These are phyloP conservation scores for Golubevia pallescens DNA, from an alignment of 1,284 basidiomycete species.

Conservation along the genomic window DNA sequence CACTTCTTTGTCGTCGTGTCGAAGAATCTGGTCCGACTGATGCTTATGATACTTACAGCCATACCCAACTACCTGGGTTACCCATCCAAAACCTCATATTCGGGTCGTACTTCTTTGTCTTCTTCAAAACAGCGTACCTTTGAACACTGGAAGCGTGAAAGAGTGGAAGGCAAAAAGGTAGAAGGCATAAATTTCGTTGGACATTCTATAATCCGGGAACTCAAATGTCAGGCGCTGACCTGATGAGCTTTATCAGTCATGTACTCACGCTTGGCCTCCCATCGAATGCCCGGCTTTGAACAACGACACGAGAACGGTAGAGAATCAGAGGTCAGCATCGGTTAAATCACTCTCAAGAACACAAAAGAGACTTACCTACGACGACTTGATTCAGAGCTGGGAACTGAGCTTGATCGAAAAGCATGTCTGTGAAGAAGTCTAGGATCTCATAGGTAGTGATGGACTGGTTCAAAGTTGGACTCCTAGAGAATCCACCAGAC, in stretches of 20 bases:
- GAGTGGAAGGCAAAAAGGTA: no score
- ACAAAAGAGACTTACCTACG: no score
- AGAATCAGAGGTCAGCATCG: no score
- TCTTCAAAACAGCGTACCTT: constrained; percentile 36
- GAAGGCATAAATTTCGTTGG: no score
- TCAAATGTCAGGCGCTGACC: no score
- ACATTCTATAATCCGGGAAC: no score
- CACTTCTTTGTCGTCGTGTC: no score
- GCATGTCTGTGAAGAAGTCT: constrained; percentile 34
- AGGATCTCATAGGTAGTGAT: constrained; percentile 37
- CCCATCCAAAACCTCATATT: constrained; percentile 38
- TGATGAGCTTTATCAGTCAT: no score
- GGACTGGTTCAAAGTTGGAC: constrained; percentile 18
- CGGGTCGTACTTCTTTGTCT: constrained; percentile 19
- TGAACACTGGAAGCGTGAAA: constrained; percentile 14
- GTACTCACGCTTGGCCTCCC: constrained; percentile 41
- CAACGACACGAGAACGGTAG: no score
- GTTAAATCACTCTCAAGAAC: no score
- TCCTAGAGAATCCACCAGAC: constrained; percentile 26
- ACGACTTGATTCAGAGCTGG: constrained; percentile 35
- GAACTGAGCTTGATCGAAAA: constrained; percentile 43
- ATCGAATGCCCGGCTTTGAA: constrained; percentile 45
- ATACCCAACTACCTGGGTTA: constrained; percentile 46
- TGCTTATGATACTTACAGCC: constrained; percentile 28
- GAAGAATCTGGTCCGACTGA: no score